Evolutionary conservation across 805 yeast genomes (phyloP).

Genomic region (Myxozyma vanderwaltii): DNA sequence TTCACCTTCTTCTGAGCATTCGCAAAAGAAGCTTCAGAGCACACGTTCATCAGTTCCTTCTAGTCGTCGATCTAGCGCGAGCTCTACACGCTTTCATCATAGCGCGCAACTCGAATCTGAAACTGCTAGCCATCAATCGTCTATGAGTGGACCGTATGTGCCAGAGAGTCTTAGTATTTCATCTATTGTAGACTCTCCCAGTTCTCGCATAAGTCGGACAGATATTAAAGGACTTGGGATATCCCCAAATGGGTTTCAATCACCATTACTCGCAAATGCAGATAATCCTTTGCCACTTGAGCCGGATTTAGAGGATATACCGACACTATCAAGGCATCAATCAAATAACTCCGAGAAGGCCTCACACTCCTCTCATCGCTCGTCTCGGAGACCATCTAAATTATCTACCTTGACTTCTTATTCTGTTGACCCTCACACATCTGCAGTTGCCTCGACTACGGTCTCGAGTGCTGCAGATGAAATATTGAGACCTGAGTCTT

Average conservation of each 20-base stretch:
- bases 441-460: not conserved
- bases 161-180: not conserved
- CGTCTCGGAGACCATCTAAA: too few species aligned
- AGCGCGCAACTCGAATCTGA: not conserved
- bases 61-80: not conserved
- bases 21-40: not conserved
- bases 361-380: too few species aligned
- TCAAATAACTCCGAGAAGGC: too few species aligned
- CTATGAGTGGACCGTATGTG: too few species aligned
- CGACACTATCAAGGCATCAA: too few species aligned
- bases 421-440: not conserved
- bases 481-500: not conserved
- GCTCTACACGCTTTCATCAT: not conserved
- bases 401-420: too few species aligned
- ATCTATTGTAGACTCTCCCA: not conserved
- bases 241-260: too few species aligned
- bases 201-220: not conserved
- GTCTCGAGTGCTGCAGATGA: not conserved
- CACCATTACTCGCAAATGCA: too few species aligned
- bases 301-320: too few species aligned
- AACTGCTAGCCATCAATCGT: not conserved
- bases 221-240: not conserved
- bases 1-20: not conserved
- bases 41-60: not conserved
- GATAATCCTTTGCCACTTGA: too few species aligned